Evolutionary conservation across 2,329 filamentous ascomycete species (phyloP).

Genomic region (Claviceps spartinae): DNA sequence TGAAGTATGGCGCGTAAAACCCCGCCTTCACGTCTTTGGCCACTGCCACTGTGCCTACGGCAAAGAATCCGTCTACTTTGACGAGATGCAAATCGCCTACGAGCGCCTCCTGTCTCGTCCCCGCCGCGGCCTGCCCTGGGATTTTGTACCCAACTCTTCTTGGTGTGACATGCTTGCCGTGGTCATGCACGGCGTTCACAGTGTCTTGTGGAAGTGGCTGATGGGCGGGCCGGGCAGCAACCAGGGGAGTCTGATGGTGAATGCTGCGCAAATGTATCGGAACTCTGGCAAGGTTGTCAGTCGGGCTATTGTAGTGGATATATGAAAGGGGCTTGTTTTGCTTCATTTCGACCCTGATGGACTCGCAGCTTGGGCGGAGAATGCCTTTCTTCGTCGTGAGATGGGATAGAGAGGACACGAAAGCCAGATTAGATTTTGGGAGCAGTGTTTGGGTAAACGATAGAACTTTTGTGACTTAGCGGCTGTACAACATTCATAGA

Average conservation of each 20-base stretch:
- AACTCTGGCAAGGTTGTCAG: constrained; percentile 35
- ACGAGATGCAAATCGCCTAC: constrained; percentile 57
- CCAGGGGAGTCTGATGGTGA: constrained; percentile 39
- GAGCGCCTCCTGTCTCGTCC: constrained; percentile 45
- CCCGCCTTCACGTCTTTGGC: constrained; percentile 68
- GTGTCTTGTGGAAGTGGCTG: constrained; percentile 41
- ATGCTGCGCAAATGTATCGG: constrained; percentile 42
- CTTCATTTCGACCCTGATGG: not conserved
- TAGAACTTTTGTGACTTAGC: too few species aligned
- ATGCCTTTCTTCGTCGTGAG: not conserved
- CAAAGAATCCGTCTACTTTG: constrained; percentile 57
- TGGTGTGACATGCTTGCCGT: constrained; percentile 35
- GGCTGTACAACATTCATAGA: too few species aligned
- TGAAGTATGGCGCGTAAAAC: constrained; percentile 63
- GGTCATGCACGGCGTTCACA: constrained; percentile 30
- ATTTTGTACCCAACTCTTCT: constrained; percentile 29
- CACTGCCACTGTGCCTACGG: constrained; percentile 72
- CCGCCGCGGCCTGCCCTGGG: constrained; percentile 28
- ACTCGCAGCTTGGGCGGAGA: not conserved
- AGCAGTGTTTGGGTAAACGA: too few species aligned
- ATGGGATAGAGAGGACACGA: not conserved
- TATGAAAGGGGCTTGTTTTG: constrained; percentile 7
- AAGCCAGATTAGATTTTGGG: too few species aligned
- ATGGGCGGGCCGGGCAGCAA: constrained; percentile 39
- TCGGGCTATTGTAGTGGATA: constrained; percentile 23